These are phyloP conservation scores for Echria macrotheca DNA, from an alignment of 495 filamentous ascomycete genomes.

Conservation along the genomic window DNA sequence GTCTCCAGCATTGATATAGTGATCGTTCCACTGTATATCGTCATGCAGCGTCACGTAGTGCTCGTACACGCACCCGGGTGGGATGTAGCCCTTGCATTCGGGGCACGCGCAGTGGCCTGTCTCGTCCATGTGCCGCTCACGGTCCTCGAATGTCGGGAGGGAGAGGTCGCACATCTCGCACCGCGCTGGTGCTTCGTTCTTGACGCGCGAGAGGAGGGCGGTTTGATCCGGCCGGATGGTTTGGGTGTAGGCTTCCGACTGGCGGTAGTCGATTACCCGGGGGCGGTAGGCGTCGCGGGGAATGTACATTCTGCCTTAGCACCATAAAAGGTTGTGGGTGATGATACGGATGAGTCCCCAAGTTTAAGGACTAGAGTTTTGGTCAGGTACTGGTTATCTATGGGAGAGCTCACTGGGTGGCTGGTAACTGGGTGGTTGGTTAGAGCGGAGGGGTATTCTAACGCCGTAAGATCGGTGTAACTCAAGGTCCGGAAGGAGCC, in stretches of 20 bases:
- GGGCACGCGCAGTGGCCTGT: no score
- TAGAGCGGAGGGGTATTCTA: background rate
- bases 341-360: background rate
- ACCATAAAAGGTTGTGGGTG: background rate
- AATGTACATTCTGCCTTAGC: background rate
- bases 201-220: no score
- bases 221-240: no score
- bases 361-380: background rate
- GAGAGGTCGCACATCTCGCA: no score
- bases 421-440: background rate
- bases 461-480: background rate
- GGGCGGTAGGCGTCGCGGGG: background rate
- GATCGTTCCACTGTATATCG: background rate
- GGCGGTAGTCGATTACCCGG: background rate
- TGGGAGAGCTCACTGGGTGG: background rate
- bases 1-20: background rate
- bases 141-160: no score
- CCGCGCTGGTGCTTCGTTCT: no score
- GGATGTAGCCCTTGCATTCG: no score
- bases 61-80: background rate
- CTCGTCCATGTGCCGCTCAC: no score
- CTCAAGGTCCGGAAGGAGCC: background rate
- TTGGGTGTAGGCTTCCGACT: background rate
- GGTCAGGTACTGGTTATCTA: background rate
- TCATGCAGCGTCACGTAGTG: background rate